A percentile compares a stretch with the other conserved stretches of the same genome.
Evolutionary conservation across 805 yeast species (phyloP).

Genomic region (Ogataea zsoltii): DNA sequence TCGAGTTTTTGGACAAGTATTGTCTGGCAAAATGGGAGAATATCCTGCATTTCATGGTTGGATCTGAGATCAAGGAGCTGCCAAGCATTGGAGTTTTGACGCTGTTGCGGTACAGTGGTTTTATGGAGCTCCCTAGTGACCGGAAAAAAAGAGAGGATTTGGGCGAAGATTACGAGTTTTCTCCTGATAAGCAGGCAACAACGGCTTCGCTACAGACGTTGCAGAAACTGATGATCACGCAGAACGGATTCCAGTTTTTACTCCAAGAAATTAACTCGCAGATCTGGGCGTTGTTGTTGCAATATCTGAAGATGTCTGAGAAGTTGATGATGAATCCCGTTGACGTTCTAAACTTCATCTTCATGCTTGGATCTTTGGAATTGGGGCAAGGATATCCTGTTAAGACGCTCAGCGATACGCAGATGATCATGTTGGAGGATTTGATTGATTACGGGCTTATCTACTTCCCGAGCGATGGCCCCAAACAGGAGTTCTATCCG

Average conservation of each 20-base stretch:
- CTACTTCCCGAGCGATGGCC: conserved; percentile 40
- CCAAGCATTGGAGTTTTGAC: conserved; percentile 85
- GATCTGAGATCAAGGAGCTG: conserved; percentile 67
- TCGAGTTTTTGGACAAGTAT: conserved; percentile 71
- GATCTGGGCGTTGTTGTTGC: conserved; percentile 88
- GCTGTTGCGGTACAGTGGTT: conserved; percentile 73
- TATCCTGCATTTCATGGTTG: conserved; percentile 96
- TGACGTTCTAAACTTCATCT: conserved; percentile 90
- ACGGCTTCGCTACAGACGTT: conserved; percentile 23
- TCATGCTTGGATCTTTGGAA: conserved; percentile 90
- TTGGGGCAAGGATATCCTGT: conserved; percentile 84
- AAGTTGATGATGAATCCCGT: conserved; percentile 91
- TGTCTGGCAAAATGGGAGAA: conserved; percentile 93
- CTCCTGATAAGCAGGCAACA: conserved; percentile 20
- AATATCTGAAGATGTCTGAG: conserved; percentile 83
- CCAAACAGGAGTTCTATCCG: conserved; percentile 61
- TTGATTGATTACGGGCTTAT: conserved; percentile 89
- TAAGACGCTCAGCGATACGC: conserved; percentile 72
- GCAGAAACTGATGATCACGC: conserved; percentile 66
- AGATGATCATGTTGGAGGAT: conserved; percentile 82
- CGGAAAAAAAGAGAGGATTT: conserved; percentile 29
- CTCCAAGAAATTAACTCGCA: conserved; percentile 92
- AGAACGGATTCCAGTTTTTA: conserved; percentile 90
- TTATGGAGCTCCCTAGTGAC: conserved; percentile 70
- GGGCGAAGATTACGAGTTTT: conserved; percentile 24